Evolutionary conservation across 192 early-diverging fungal species (phyloP).

Genomic region (Umbelopsis ramanniana): DNA sequence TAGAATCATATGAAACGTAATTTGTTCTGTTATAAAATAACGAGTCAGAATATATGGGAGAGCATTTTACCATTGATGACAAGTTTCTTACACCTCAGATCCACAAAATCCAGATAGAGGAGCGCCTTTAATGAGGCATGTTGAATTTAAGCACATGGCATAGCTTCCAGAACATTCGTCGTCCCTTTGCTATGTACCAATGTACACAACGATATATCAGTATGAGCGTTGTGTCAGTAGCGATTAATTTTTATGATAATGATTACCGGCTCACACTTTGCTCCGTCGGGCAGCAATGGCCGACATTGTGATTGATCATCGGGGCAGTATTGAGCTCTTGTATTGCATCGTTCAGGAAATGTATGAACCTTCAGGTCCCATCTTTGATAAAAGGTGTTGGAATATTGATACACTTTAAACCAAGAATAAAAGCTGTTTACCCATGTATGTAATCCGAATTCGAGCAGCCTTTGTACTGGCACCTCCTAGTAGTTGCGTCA

Average conservation of each 20-base stretch:
- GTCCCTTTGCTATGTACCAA: slow-evolving; percentile 36
- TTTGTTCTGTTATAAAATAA: slow-evolving; percentile 20
- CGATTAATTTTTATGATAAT: neutral
- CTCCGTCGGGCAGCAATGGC: slow-evolving; percentile 15
- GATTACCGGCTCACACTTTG: slow-evolving; percentile 35
- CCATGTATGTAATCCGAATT: slow-evolving; percentile 43
- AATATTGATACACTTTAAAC: neutral
- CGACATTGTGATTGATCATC: slow-evolving; percentile 37
- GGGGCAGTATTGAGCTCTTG: slow-evolving; percentile 34
- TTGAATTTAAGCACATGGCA: slow-evolving; percentile 40
- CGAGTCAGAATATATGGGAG: neutral
- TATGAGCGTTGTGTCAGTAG: neutral
- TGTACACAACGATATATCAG: neutral
- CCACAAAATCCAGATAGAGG: slow-evolving; percentile 37
- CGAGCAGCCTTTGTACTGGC: slow-evolving; percentile 35
- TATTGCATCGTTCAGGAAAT: slow-evolving; percentile 33
- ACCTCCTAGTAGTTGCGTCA: slow-evolving; percentile 26
- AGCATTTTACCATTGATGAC: neutral
- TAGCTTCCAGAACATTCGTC: slow-evolving; percentile 38
- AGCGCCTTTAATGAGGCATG: slow-evolving; percentile 35
- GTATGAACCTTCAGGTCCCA: slow-evolving; percentile 25
- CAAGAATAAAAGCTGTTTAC: slow-evolving; percentile 3
- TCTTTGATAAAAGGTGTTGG: neutral
- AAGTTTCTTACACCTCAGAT: slow-evolving; percentile 30
- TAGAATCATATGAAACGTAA: slow-evolving; percentile 33